Conservation (phyloP, 2,329 filamentous ascomycete species). For the Furcasterigmium sp. region DNA sequence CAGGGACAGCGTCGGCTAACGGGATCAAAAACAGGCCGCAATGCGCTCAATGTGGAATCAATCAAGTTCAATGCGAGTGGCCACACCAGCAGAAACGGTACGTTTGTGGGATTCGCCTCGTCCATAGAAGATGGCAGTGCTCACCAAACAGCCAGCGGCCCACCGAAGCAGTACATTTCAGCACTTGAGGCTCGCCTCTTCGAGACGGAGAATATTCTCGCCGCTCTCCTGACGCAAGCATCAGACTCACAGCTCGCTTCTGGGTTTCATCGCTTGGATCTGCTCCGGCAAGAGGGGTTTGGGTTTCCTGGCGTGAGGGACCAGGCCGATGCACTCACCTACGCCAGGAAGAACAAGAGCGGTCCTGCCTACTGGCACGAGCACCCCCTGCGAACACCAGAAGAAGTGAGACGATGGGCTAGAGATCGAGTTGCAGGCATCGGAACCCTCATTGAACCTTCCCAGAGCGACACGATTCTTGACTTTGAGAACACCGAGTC, state of each 20-base stretch:
- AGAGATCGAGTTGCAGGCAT: background rate
- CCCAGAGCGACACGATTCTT: background rate
- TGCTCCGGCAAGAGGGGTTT: background rate
- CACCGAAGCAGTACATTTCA: constrained; percentile 7
- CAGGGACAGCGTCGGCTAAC: background rate
- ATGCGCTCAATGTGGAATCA: constrained; percentile 9
- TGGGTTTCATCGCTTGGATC: background rate
- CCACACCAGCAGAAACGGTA: constrained; percentile 10
- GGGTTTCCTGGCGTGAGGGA: too few relatives aligned
- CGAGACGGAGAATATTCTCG: constrained; percentile 5
- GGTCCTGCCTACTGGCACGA: constrained; percentile 7
- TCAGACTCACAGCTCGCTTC: constrained; percentile 3
- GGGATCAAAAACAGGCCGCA: constrained; percentile 2
- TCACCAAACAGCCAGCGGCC: constrained; percentile 1
- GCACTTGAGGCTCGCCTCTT: constrained; percentile 8
- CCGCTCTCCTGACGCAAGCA: constrained; percentile 2
- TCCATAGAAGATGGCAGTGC: too few relatives aligned
- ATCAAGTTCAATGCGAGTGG: constrained; percentile 8
- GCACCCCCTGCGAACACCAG: constrained; percentile 4
- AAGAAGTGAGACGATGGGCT: constrained; percentile 1
- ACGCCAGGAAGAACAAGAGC: background rate
- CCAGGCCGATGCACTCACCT: background rate
- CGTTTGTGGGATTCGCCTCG: background rate
- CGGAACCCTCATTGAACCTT: too few relatives aligned
- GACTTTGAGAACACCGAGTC: too few relatives aligned